Base-by-base conservation (phyloP, 306 rosid species). In the Medicago ruthenica region DNA sequence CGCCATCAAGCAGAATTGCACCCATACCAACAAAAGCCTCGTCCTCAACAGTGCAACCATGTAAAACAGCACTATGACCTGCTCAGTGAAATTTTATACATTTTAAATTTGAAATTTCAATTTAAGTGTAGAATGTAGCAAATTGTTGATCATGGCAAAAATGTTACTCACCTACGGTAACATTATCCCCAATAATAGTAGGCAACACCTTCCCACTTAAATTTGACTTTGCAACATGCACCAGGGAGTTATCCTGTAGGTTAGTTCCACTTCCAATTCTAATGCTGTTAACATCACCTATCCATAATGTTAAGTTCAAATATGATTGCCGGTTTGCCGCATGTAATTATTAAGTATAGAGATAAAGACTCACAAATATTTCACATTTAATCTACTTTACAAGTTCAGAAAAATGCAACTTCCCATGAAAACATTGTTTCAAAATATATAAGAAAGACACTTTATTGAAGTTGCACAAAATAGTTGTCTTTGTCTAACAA, bases 21-120 rank as follows among this genome's bases (percentile, higher is more conserved):
- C 96, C 95, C 97, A 91, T 90, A 21, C 96, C 98, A 17, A 94
- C 96, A 90, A 91, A 94, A 67, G 98, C 95, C 83, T 90, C 97
- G 67, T 92, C 97, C 79, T 94, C 95, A 47, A 94, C 87, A 31
- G 96, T 94, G 67, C 98, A 94, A 59, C 98, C 97, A 70, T 94
- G 97, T 66, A 94, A 22, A 76, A 94, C 93, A 63, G 93, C 97
- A 83, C 93, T 88, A 59, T 92, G 98, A 76, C 97, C 96, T 94
- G 85, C 53, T 54, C 78, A 45, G 65, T 70, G 72, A 61, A 76
- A 70, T 60, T 14, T 15, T 14, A 21, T 73, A 60, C 58, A 63
- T 47, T 20, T 53, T 1, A 58, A 41, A 77, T 15, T 59, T 40
- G 50, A 65, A 39, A 8, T 39, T 73, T 24, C 13, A 11, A 61